Evolutionary conservation across 495 filamentous ascomycete species (phyloP), one percentile per base, ranked within the genome.

Genomic region (Neurospora sp.): DNA sequence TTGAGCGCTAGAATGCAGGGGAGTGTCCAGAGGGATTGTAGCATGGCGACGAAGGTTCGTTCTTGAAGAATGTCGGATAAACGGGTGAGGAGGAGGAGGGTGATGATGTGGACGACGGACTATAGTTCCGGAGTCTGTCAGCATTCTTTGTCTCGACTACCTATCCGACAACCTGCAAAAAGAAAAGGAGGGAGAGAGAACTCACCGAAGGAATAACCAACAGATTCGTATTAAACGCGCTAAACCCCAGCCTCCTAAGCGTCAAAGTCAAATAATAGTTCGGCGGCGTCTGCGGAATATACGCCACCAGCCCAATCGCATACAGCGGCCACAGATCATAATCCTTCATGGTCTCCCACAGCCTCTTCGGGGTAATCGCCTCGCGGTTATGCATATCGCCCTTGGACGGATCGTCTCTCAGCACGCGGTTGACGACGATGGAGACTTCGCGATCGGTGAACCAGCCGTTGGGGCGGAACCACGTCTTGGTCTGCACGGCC

Each of bases 241-340:
- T 82, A 79, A 92, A 94, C 1, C 90, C 90, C 1, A 91, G 80
- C 0, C 84, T 83, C 71, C 86, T 83, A 31, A 93, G 79, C 12
- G 87, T 85, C 2, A 94, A 83, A 1, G 90, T 93, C 69, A 93
- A 82, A 72, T 93, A 94, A 18, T 75, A 83, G 5, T 80, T 83
- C 8, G 86, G 85, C 0, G 90, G 89, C 0, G 82, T 81, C 31
- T 82, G 81, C 0, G 91, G 90, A 18, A 92, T 90, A 72, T 85
- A 83, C 78, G 85, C 88, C 1, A 84, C 82, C 5, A 93, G 44
- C 5, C 91, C 91, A 16, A 93, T 79, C 8, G 89, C 73, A 74
- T 93, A 93, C 27, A 93, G 83, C 0, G 90, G 88, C 91, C 92
- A 94, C 76, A 94, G 84, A 74, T 94, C 89, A 72, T 89, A 93